These are phyloP conservation scores for Clitopilus passeckerianus DNA, from an alignment of 768 basidiomycete species.

Conservation along the genomic window DNA sequence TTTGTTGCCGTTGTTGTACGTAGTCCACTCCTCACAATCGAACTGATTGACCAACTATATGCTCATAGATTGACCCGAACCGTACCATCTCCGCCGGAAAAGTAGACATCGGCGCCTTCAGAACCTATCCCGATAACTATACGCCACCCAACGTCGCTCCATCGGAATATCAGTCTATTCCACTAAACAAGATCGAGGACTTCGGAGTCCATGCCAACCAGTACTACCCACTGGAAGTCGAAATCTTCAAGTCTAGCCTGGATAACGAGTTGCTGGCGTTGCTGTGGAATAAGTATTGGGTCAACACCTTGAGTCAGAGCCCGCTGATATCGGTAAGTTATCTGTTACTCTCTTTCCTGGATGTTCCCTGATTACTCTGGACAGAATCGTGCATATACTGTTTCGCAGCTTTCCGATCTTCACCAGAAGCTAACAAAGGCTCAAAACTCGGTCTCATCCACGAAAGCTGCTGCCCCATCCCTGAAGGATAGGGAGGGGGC, in stretches of 20 bases:
- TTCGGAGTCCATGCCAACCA: conserved; percentile 98
- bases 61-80: conserved; percentile 86
- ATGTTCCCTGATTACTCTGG: background rate
- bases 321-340: conserved; percentile 79
- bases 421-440: conserved; percentile 85
- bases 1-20: conserved; percentile 95
- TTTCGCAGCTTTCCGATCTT: conserved; percentile 85
- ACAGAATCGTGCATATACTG: conserved; percentile 92
- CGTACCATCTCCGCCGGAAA: conserved; percentile 97
- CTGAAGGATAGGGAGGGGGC: conserved; percentile 45
- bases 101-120: conserved; percentile 98
- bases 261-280: conserved; percentile 86
- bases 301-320: conserved; percentile 92
- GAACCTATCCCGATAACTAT: conserved; percentile 95
- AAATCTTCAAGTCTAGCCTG: conserved; percentile 89
- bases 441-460: conserved; percentile 47
- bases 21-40: conserved; percentile 9
- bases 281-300: conserved; percentile 99
- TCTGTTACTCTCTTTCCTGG: background rate
- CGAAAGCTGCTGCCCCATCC: conserved; percentile 52
- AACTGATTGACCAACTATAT: background rate
- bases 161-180: conserved; percentile 94
- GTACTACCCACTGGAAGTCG: conserved; percentile 92
- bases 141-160: conserved; percentile 67
- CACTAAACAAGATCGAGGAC: conserved; percentile 95